These are phyloP conservation scores for Ophiostoma triangulosporum DNA, from an alignment of 2,329 filamentous ascomycete species.

Conservation along the genomic window DNA sequence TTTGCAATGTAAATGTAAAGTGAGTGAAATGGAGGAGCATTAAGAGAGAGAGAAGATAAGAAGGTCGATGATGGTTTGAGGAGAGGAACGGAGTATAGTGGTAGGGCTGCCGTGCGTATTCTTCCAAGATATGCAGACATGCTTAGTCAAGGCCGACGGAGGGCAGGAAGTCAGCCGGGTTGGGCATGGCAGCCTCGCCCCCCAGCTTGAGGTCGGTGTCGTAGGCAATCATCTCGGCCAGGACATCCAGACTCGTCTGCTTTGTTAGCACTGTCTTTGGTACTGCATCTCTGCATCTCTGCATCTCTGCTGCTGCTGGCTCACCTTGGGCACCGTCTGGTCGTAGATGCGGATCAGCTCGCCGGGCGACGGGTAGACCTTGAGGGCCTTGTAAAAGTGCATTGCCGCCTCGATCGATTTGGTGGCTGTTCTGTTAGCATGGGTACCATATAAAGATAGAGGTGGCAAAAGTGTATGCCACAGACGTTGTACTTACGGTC, in stretches of 20 bases:
- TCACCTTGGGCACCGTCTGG: constrained; percentile 91
- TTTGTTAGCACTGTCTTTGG: background rate
- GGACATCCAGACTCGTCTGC: constrained; percentile 81
- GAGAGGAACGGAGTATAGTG: too few relatives aligned
- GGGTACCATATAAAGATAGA: background rate
- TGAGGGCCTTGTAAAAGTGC: constrained; percentile 95
- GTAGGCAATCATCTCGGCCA: constrained; percentile 88
- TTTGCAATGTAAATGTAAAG: background rate
- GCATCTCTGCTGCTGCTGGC: background rate
- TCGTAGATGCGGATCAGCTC: constrained; percentile 96
- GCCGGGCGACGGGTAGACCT: constrained; percentile 89
- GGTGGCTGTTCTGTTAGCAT: constrained; percentile 32
- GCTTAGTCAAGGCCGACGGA: constrained; percentile 11
- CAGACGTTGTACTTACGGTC: constrained; percentile 50
- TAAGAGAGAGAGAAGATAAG: background rate
- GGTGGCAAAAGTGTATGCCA: background rate
- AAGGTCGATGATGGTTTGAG: background rate
- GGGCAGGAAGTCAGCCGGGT: constrained; percentile 10
- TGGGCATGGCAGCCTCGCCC: constrained; percentile 7
- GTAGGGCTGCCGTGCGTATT: too few relatives aligned
- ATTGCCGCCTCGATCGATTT: constrained; percentile 72
- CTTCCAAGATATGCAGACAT: background rate
- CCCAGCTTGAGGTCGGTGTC: constrained; percentile 13
- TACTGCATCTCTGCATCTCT: background rate
- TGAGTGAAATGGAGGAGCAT: background rate